phyloP scores from a whole-genome alignment of 2,329 filamentous ascomycete species.

The Fusarium napiforme region DNA sequence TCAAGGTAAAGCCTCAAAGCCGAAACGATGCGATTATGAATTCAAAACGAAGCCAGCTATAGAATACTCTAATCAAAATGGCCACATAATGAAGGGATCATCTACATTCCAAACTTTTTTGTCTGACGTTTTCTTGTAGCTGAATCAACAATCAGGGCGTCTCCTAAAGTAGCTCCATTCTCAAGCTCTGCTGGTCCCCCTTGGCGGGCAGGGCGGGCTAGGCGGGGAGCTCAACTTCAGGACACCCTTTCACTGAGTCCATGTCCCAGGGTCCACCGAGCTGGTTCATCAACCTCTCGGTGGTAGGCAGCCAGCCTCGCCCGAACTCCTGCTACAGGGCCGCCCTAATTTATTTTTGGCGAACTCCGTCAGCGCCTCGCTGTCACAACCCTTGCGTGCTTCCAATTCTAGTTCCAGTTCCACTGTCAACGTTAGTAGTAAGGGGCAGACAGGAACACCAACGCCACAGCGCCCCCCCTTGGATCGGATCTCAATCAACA shows the following conservation, averaged over 20 bases:
- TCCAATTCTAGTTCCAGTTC: slow-evolving; percentile 33
- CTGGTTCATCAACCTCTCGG: slow-evolving; percentile 4
- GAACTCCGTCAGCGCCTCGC: slow-evolving; percentile 28
- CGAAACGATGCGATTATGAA: slow-evolving; percentile 22
- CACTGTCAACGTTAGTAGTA: slow-evolving; percentile 27
- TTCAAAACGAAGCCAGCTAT: slow-evolving; percentile 25
- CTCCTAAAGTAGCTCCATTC: slow-evolving; percentile 33
- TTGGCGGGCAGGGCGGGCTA: slow-evolving; percentile 10
- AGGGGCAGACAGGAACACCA: slow-evolving; percentile 40
- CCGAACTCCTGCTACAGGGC: slow-evolving; percentile 11
- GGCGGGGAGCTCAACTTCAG: slow-evolving; percentile 2
- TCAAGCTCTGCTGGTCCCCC: slow-evolving; percentile 8
- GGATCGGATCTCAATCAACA: slow-evolving; percentile 38
- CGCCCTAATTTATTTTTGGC: slow-evolving; percentile 38
- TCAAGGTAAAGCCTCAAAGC: slow-evolving; percentile 9
- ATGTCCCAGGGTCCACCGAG: not conserved
- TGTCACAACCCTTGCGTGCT: slow-evolving; percentile 37
- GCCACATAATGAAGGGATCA: slow-evolving; percentile 21
- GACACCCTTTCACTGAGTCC: slow-evolving; percentile 6
- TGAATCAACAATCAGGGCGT: slow-evolving; percentile 14
- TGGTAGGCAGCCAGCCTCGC: slow-evolving; percentile 13
- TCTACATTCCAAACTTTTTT: slow-evolving; percentile 32
- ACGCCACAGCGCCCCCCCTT: slow-evolving; percentile 41
- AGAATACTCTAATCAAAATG: slow-evolving; percentile 17
- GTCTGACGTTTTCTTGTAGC: slow-evolving; percentile 27